phyloP scores from a whole-genome alignment of 768 basidiomycete genomes.

The Asterophora lycoperdoides region DNA sequence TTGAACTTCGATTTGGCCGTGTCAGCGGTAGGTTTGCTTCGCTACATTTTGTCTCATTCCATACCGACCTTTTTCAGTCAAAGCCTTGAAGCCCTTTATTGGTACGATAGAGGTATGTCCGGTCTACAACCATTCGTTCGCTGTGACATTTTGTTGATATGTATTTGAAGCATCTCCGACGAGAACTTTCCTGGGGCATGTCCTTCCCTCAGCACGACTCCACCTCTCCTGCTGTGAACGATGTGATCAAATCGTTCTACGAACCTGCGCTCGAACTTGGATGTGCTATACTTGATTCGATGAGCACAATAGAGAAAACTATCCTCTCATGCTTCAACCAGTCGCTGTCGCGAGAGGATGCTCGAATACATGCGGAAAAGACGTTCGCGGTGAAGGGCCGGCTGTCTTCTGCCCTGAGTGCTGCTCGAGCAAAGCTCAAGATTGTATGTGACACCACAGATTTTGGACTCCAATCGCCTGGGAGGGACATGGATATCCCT shows the following conservation, averaged over 20 bases:
- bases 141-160: background rate
- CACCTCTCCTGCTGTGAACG: slow-evolving; percentile 6
- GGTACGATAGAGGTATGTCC: slow-evolving; percentile 32
- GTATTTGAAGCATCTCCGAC: slow-evolving; percentile 31
- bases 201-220: slow-evolving; percentile 16
- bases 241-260: slow-evolving; percentile 19
- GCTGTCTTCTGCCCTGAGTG: slow-evolving; percentile 19
- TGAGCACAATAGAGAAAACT: slow-evolving; percentile 30
- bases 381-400: slow-evolving; percentile 17
- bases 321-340: slow-evolving; percentile 27
- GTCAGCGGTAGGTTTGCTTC: slow-evolving; percentile 34
- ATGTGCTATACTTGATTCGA: slow-evolving; percentile 29
- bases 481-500: slow-evolving; percentile 19
- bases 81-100: slow-evolving; percentile 39
- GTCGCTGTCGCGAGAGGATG: background rate
- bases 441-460: slow-evolving; percentile 29
- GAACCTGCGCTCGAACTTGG: slow-evolving; percentile 31
- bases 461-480: slow-evolving; percentile 19
- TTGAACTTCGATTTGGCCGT: slow-evolving; percentile 42
- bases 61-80: slow-evolving; percentile 25
- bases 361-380: slow-evolving; percentile 11
- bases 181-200: slow-evolving; percentile 42
- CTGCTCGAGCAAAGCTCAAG: slow-evolving; percentile 27
- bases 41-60: background rate
- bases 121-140: background rate